Percentiles rank a stretch among this genome's conserved stretches.
phyloP scores from a whole-genome alignment of 768 basidiomycete genomes.

The Strobilomyces echinocephalus region DNA sequence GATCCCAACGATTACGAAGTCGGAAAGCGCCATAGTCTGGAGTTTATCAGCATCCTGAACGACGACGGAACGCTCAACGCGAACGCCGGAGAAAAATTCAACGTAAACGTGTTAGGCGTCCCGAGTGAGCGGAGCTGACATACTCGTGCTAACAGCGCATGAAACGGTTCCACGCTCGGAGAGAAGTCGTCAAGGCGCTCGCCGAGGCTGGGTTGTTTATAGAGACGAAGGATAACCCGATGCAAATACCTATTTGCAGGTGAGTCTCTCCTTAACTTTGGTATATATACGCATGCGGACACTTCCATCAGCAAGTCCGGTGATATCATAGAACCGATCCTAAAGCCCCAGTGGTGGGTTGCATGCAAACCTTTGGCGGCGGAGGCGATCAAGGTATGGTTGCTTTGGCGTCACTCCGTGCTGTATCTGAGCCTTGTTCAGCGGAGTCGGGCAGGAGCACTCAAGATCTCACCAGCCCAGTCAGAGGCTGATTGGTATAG shows the following conservation, averaged over 20 bases:
- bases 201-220: constrained; percentile 82
- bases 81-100: constrained; percentile 77
- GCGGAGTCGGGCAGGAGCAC: constrained; percentile 87
- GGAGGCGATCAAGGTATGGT: constrained; percentile 73
- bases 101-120: constrained; percentile 37
- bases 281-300: neutral
- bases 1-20: constrained; percentile 97
- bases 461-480: constrained; percentile 74
- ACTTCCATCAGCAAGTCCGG: constrained; percentile 74
- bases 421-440: constrained; percentile 26
- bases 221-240: constrained; percentile 93
- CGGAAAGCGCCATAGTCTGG: constrained; percentile 78
- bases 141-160: constrained; percentile 56
- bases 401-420: neutral
- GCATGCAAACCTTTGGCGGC: constrained; percentile 87
- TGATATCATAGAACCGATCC: constrained; percentile 88
- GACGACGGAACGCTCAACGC: constrained; percentile 95
- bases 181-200: constrained; percentile 74
- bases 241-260: constrained; percentile 95
- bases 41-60: constrained; percentile 92
- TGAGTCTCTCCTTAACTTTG: constrained; percentile 20
- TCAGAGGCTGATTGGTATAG: constrained; percentile 95
- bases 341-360: constrained; percentile 99
- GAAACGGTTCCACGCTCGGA: constrained; percentile 94
- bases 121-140: neutral